These are phyloP conservation scores for Diaporthe vaccinii DNA, from an alignment of 2,329 filamentous ascomycete species.

Conservation along the genomic window DNA sequence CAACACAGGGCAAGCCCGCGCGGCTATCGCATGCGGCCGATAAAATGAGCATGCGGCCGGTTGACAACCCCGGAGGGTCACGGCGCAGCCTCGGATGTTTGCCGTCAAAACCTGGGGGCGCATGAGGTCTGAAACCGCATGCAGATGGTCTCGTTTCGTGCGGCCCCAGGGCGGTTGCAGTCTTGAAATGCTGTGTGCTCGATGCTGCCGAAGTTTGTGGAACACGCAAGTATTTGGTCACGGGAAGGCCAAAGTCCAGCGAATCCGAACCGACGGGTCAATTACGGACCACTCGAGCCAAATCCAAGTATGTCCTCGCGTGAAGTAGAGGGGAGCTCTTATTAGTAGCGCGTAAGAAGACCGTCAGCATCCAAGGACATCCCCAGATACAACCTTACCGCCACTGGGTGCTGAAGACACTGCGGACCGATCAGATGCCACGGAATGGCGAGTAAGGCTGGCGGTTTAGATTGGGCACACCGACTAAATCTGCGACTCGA, in stretches of 20 bases:
- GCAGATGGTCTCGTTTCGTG: constrained; percentile 27
- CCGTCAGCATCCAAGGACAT: constrained; percentile 29
- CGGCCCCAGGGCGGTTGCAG: constrained; percentile 14
- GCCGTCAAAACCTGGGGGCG: constrained; percentile 26
- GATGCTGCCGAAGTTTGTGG: constrained; percentile 1
- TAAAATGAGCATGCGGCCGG: background rate
- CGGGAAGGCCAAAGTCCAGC: background rate
- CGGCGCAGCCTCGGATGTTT: constrained; percentile 29
- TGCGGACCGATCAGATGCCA: constrained; percentile 11
- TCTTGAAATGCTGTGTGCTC: background rate
- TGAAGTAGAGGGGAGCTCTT: constrained; percentile 5
- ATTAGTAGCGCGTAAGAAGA: constrained; percentile 19
- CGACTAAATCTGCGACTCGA: constrained; percentile 30
- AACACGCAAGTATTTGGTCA: background rate
- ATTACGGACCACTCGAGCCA: background rate
- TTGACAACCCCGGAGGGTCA: background rate
- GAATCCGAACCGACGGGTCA: constrained; percentile 13
- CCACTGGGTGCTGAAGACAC: constrained; percentile 2
- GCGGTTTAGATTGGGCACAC: constrained; percentile 23
- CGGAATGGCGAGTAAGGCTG: constrained; percentile 25
- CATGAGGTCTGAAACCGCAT: constrained; percentile 27
- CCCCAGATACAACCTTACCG: constrained; percentile 34
- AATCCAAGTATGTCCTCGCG: background rate
- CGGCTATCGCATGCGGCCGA: constrained; percentile 16
- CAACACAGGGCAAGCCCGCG: constrained; percentile 14